phyloP scores from a whole-genome alignment of 169 alveolate genomes.

The Besnoitia besnoiti region DNA sequence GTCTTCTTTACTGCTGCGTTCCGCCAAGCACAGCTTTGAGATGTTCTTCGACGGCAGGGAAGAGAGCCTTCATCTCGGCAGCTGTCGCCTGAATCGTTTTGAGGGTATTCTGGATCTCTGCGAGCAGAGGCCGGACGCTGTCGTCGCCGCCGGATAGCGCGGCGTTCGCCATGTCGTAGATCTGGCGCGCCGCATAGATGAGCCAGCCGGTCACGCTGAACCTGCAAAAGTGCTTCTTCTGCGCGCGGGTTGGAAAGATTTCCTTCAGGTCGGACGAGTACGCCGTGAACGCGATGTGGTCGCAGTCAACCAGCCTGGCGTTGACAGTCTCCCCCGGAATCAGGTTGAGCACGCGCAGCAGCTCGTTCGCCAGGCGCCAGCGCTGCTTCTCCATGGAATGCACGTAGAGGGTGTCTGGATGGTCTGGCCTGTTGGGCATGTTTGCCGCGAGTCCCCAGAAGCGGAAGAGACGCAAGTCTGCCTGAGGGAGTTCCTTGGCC shows the following conservation, averaged over 20 bases:
- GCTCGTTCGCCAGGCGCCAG: neutral
- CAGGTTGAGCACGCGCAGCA: neutral
- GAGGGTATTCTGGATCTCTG: neutral
- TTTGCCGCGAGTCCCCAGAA: constrained; percentile 9
- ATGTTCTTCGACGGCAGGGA: neutral
- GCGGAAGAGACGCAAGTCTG: neutral
- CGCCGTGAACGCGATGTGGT: neutral
- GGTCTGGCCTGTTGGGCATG: neutral
- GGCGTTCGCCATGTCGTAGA: neutral
- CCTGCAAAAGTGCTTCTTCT: neutral
- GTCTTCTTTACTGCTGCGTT: no score
- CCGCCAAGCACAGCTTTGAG: neutral
- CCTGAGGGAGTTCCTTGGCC: neutral
- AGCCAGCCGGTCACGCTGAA: neutral
- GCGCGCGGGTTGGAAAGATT: neutral
- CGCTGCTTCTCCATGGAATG: neutral
- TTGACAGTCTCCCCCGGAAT: neutral
- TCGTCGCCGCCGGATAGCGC: neutral
- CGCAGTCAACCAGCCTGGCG: neutral
- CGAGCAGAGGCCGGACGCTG: neutral
- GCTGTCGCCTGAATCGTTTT: neutral
- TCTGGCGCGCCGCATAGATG: neutral
- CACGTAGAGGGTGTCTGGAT: neutral
- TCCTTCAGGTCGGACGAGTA: neutral
- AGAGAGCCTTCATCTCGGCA: neutral